Percentiles rank a stretch among this genome's conserved stretches.
phyloP scores from a whole-genome alignment of 1,139 yeast genomes.

The Spencermartinsiella ligniputridi region DNA sequence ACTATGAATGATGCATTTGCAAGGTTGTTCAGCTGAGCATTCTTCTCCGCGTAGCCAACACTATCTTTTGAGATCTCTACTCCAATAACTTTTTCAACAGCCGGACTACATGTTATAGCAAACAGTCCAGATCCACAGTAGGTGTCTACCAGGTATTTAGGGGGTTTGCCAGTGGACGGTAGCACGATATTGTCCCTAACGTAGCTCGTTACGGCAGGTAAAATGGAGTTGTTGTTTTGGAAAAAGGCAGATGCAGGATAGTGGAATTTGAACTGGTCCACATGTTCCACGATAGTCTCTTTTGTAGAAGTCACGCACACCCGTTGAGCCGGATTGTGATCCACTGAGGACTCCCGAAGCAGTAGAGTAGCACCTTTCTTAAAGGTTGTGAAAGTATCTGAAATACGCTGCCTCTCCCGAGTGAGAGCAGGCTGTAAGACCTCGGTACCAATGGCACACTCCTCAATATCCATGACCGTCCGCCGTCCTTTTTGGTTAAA shows the following conservation, averaged over 20 bases:
- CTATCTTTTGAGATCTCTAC: constrained; percentile 94
- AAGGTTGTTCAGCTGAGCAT: constrained; percentile 71
- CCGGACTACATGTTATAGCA: constrained; percentile 76
- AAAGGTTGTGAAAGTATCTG: constrained; percentile 46
- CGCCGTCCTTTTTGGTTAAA: constrained; percentile 81
- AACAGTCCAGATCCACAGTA: constrained; percentile 97
- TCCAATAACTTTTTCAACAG: constrained; percentile 80
- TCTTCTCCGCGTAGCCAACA: constrained; percentile 77
- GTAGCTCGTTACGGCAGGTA: constrained; percentile 75
- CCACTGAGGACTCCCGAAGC: constrained; percentile 66
- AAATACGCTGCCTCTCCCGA: constrained; percentile 61
- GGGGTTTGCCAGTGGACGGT: constrained; percentile 37
- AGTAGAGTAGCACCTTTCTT: constrained; percentile 85
- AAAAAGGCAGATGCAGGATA: constrained; percentile 94
- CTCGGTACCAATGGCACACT: constrained; percentile 82
- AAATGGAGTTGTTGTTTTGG: constrained; percentile 89
- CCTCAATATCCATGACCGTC: constrained; percentile 84
- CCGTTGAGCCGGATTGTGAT: constrained; percentile 32
- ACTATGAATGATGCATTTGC: constrained; percentile 77
- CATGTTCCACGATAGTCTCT: constrained; percentile 74
- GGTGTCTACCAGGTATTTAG: constrained; percentile 80
- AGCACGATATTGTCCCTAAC: constrained; percentile 66
- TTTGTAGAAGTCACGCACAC: constrained; percentile 61
- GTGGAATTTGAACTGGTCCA: constrained; percentile 66
- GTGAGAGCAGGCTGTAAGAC: constrained; percentile 69